Conservation (phyloP, 805 yeast species). For the Torulaspora microellipsoides region DNA sequence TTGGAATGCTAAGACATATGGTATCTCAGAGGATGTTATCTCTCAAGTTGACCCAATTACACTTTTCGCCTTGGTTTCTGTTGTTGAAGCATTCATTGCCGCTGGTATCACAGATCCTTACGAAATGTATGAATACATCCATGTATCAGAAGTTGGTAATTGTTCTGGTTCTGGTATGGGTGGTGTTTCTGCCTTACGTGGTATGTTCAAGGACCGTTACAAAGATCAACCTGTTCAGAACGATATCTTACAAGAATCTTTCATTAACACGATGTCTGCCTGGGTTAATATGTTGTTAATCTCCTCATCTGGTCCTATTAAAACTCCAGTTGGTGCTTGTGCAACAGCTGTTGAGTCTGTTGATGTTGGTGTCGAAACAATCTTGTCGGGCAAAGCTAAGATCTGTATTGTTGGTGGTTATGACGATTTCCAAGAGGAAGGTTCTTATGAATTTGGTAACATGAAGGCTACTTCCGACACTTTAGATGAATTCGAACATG, state of each 20-base stretch:
- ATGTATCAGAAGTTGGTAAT: slow-evolving; percentile 97
- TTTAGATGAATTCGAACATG: slow-evolving; percentile 80
- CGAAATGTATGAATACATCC: slow-evolving; percentile 97
- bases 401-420: slow-evolving; percentile 97
- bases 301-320: slow-evolving; percentile 97
- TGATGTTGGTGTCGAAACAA: slow-evolving; percentile 93
- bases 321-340: slow-evolving; percentile 99
- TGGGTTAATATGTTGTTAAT: slow-evolving; percentile 98
- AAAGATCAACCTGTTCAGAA: slow-evolving; percentile 92
- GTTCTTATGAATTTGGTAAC: slow-evolving; percentile 95
- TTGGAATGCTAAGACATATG: slow-evolving; percentile 93
- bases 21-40: slow-evolving; percentile 89
- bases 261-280: slow-evolving; percentile 98
- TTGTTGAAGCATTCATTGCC: slow-evolving; percentile 88
- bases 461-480: slow-evolving; percentile 98
- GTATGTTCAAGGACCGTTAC: slow-evolving; percentile 96
- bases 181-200: slow-evolving; percentile 95
- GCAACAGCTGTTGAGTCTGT: slow-evolving; percentile 98
- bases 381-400: slow-evolving; percentile 90
- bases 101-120: slow-evolving; percentile 98
- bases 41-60: slow-evolving; percentile 97
- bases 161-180: slow-evolving; percentile 99
- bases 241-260: slow-evolving; percentile 95
- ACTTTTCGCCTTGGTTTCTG: slow-evolving; percentile 84
- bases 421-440: slow-evolving; percentile 99